Conservation (phyloP, 371 early-diverging fungal genomes). For the Lichtheimia ornata region DNA sequence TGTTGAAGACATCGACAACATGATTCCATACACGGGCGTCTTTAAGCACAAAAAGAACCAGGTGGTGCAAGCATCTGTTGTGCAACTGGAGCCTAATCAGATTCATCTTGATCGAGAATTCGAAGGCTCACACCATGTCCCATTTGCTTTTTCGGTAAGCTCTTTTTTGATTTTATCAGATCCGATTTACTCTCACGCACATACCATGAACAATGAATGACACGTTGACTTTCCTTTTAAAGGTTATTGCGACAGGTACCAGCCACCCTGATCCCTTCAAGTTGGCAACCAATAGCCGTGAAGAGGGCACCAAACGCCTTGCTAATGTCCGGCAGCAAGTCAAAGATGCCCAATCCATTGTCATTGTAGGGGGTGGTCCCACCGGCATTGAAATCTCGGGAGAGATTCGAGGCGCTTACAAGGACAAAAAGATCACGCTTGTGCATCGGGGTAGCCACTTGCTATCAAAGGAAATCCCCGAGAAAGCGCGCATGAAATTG, state of each 20-base stretch:
- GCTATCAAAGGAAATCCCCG: conserved; percentile 18
- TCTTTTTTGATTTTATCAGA: too few species aligned
- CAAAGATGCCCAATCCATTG: conserved; percentile 40
- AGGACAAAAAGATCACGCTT: conserved; percentile 51
- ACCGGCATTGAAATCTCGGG: conserved; percentile 61
- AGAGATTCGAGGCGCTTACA: conserved; percentile 43
- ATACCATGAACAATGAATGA: too few species aligned
- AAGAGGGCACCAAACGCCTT: conserved; percentile 31
- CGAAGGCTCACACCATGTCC: conserved; percentile 14
- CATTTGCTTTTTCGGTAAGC: conserved; percentile 21
- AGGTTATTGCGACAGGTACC: conserved; percentile 35
- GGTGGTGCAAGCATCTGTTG: conserved; percentile 31
- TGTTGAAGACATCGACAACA: conserved; percentile 21
- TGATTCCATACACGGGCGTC: conserved; percentile 29
- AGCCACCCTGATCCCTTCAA: conserved; percentile 25
- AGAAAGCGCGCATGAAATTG: conserved; percentile 27
- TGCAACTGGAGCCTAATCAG: conserved; percentile 13
- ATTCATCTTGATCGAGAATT: conserved; percentile 20
- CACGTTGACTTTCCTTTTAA: neutral
- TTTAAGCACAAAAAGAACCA: conserved; percentile 24
- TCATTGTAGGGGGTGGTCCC: conserved; percentile 62
- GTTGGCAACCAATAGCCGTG: conserved; percentile 9
- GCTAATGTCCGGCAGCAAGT: conserved; percentile 29
- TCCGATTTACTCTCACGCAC: too few species aligned
- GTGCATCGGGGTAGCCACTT: conserved; percentile 35